Base-by-base conservation (phyloP, 306 rosid species). In the Rosa chinensis region DNA sequence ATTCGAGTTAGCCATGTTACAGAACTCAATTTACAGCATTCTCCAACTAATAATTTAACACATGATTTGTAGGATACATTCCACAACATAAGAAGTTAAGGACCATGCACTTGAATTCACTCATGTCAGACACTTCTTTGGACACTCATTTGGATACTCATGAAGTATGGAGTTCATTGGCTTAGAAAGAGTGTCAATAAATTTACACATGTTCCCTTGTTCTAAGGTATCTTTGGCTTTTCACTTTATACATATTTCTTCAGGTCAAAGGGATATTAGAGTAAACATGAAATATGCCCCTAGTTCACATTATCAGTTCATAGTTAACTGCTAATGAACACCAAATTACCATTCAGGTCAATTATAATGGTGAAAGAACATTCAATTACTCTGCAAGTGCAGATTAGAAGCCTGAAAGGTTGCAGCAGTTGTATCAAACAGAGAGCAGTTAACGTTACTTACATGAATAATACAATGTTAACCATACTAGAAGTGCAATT, bases 401-500 rank as follows among this genome's bases (percentile, higher is more conserved):
- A 58, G 2, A 74, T 17, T 7, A 23, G 39, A 11, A 18, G 16
- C 20, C 28, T 75, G 71, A 63, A 32, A 61, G 45, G 12, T 75
- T 44, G 45, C 4, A 43, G 44, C n/a, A 5, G 28, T 75, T 10
- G 37, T 21, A 74, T 23, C 39, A 74, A 58, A 56, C 10, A 43
- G 52, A 18, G 5, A 44, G 58, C 70, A 59, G 43, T 20, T 21
- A 58, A 39, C 50, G 23, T 43, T 75, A 56, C 21, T 39, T 21
- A 72, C 1, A 71, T 0, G 77, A 70, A 81, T 35, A 73, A 61
- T 44, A 66, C 14, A 45, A 74, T 23, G 8, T 40, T 20, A 55
- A 78, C 43, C 23, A 78, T 21, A 10, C n/a, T 25, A 53, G 49
- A 49, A 45, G 66, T 53, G 35, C 28, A 39, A 18, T 59, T 39